Conservation (phyloP, 129 eudicot species). For the Flaveria robusta region DNA sequence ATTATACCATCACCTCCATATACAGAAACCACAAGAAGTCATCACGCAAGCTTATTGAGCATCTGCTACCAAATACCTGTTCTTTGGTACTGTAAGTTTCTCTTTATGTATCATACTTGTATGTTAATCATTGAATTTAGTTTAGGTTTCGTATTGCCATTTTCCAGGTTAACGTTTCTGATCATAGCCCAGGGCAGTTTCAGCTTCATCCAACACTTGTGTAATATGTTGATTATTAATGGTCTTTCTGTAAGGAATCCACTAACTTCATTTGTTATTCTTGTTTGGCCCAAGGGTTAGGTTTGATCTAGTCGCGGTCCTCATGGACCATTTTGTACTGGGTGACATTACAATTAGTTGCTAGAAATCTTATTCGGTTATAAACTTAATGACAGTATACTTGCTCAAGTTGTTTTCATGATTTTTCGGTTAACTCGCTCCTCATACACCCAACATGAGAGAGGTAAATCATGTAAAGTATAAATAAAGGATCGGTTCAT, state of each 20-base stretch:
- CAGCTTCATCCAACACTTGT: background rate
- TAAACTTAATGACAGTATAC: background rate
- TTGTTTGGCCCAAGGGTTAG: background rate
- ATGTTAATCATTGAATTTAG: background rate
- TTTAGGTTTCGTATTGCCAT: slow-evolving; percentile 4
- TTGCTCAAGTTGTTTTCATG: no score
- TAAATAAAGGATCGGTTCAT: no score
- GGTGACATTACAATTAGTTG: background rate
- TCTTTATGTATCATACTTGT: background rate
- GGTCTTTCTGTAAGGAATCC: background rate
- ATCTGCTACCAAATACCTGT: slow-evolving; percentile 6
- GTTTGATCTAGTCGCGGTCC: background rate
- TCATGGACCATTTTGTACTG: background rate
- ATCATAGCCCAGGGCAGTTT: slow-evolving; percentile 7
- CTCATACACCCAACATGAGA: no score
- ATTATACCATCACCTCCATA: slow-evolving; percentile 6
- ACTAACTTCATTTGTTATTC: background rate
- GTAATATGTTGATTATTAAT: background rate
- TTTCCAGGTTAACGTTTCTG: slow-evolving; percentile 12
- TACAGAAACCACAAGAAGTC: slow-evolving; percentile 7
- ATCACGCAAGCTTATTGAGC: slow-evolving; percentile 8
- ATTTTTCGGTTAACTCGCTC: no score
- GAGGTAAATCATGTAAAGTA: no score
- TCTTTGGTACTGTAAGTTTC: slow-evolving; percentile 23
- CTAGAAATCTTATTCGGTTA: background rate